Percentiles rank a stretch among this genome's conserved stretches.
These are phyloP conservation scores for Aureobasidium sp. DNA, from an alignment of 2,329 filamentous ascomycete genomes.

Conservation along the genomic window DNA sequence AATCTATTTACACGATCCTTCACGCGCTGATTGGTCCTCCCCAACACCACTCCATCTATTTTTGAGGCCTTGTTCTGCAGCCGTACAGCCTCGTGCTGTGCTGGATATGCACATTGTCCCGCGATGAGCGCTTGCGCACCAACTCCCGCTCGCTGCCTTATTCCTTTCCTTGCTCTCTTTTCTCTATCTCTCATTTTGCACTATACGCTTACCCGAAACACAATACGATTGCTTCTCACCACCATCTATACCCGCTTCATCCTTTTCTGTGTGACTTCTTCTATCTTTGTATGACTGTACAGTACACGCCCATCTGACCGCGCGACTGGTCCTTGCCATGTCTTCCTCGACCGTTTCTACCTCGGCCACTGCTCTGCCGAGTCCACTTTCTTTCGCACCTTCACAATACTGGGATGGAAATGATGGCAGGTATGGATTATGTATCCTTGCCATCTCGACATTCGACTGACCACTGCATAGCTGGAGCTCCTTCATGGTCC, in stretches of 20 bases:
- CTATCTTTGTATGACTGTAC: background rate
- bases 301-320: background rate
- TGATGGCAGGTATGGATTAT: constrained; percentile 15
- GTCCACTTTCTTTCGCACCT: constrained; percentile 4
- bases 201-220: background rate
- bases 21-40: background rate
- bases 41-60: constrained; percentile 3
- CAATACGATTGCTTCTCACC: background rate
- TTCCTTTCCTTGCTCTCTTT: background rate
- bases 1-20: constrained; percentile 7
- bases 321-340: constrained; percentile 3
- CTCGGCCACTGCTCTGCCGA: background rate
- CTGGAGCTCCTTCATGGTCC: constrained; percentile 18
- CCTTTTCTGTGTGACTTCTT: background rate
- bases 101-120: background rate
- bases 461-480: constrained; percentile 4
- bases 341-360: background rate
- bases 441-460: background rate
- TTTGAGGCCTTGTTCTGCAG: background rate
- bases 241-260: background rate
- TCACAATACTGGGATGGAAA: constrained; percentile 18
- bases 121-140: background rate
- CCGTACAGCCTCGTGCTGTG: background rate
- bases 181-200: background rate
- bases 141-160: background rate